phyloP scores from a whole-genome alignment of 2,329 filamentous ascomycete genomes.

The Colletotrichum destructivum region DNA sequence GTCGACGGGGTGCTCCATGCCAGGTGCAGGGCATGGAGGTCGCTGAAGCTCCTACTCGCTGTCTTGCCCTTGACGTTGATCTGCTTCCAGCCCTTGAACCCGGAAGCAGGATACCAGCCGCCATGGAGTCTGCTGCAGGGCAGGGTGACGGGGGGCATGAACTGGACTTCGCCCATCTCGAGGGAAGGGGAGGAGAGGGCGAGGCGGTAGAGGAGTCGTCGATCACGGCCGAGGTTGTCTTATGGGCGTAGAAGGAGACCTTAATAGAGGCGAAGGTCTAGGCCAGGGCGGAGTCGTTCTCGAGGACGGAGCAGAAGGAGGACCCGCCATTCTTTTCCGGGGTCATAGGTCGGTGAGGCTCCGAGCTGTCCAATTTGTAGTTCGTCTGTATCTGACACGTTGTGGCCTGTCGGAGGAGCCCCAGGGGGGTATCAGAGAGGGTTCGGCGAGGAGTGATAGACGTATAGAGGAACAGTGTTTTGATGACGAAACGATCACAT shows the following conservation, averaged over 20 bases:
- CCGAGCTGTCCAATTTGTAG: constrained; percentile 50
- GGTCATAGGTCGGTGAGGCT: constrained; percentile 46
- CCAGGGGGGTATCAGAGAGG: constrained; percentile 41
- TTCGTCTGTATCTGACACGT: constrained; percentile 20
- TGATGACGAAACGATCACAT: too few species aligned
- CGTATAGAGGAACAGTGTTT: too few species aligned
- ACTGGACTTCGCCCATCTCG: constrained; percentile 59
- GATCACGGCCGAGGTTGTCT: constrained; percentile 63
- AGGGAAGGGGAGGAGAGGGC: constrained; percentile 48
- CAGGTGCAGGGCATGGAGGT: constrained; percentile 69
- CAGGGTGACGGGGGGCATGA: constrained; percentile 67
- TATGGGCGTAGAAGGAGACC: constrained; percentile 69
- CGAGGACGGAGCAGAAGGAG: constrained; percentile 75
- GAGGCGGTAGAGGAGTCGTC: constrained; percentile 63
- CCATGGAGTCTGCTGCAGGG: constrained; percentile 71
- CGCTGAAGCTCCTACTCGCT: constrained; percentile 74
- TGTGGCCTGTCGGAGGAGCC: constrained; percentile 48
- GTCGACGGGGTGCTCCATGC: constrained; percentile 64
- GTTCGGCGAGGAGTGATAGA: too few species aligned
- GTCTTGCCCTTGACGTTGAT: constrained; percentile 72
- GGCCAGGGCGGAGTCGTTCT: constrained; percentile 70
- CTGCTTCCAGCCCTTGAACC: constrained; percentile 74
- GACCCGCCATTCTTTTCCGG: constrained; percentile 61
- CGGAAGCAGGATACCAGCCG: constrained; percentile 71
- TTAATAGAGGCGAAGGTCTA: constrained; percentile 77